Evolutionary conservation across 495 filamentous ascomycete genomes (phyloP), one percentile per base, ranked within the genome.

Genomic region (Darksidea phi): DNA sequence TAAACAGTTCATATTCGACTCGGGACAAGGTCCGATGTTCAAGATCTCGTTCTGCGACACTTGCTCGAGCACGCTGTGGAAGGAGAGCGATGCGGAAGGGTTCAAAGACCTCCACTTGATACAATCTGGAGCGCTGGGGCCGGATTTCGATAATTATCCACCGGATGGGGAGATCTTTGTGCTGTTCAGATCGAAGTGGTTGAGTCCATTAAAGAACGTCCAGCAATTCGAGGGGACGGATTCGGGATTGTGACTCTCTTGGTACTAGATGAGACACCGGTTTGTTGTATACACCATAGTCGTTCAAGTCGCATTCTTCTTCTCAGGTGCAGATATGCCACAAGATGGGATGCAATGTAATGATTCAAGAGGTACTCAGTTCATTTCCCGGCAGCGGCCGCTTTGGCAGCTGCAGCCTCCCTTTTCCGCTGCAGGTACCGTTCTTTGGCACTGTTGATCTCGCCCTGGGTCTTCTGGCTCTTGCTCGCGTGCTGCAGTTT

Each of bases 381-480:
- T 52, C 46, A 50, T 36, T 60, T 59, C 20, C 28, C 57, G 12
- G 54, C 62, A 6, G 62, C 63, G 4, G 61, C 41, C 3, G 41
- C 66, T 17, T 53, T 54, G 25, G 60, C 63, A 18, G 64, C 64
- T 48, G 61, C 66, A 28, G 59, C 63, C 88, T 89, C n/a, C 62
- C 77, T 81, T 78, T 95, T 96, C 72, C 92, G 78, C 54, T 89
- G 88, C 63, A 97, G 73, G 72, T 91, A 97, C 60, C 92, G 79
- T 78, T 96, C 92, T 72, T 84, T 88, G 6, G 92, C 92, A 70
- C 88, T 88, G 71, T 80, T 87, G 26, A 97, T 88, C 66, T 98
- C 94, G 20, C 78, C 77, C 57, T 87, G 83, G 6, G 91, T 89
- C 73, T 87, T 88, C 45, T 73, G 73, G 58, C 80, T 86, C 82